Conservation (phyloP, 306 rosid species). For the Prunus salicina region DNA sequence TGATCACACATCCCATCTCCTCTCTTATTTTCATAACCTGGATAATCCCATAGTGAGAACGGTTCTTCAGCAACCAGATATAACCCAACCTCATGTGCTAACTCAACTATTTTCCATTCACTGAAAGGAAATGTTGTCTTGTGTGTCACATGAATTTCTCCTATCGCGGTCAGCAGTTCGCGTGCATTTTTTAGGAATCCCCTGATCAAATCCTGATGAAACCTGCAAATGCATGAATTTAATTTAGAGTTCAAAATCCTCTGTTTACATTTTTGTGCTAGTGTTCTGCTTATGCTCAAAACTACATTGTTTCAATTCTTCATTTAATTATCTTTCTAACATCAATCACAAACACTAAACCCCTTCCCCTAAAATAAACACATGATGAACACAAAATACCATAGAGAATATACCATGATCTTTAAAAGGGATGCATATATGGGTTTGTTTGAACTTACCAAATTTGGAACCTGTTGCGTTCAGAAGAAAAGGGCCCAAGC, state of each 20-base stretch:
- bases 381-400: background rate
- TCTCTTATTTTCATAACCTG: slow-evolving; percentile 33
- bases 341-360: background rate
- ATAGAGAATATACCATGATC: background rate
- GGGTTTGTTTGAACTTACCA: background rate
- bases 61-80: background rate
- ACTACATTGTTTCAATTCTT: background rate
- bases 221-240: slow-evolving; percentile 20
- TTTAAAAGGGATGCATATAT: background rate
- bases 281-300: background rate
- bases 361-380: background rate
- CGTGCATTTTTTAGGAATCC: slow-evolving; percentile 30
- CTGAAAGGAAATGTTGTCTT: slow-evolving; percentile 30
- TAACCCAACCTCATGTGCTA: slow-evolving; percentile 4
- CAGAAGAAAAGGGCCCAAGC: background rate
- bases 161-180: background rate
- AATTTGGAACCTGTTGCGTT: background rate
- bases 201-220: slow-evolving; percentile 24
- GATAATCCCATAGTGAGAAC: slow-evolving; percentile 10
- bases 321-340: background rate
- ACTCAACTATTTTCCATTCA: slow-evolving; percentile 29
- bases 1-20: slow-evolving; percentile 14
- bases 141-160: slow-evolving; percentile 52
- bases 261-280: background rate
- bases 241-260: background rate